Evolutionary conservation across 495 filamentous ascomycete species (phyloP).

Genomic region (Daldinia loculata): DNA sequence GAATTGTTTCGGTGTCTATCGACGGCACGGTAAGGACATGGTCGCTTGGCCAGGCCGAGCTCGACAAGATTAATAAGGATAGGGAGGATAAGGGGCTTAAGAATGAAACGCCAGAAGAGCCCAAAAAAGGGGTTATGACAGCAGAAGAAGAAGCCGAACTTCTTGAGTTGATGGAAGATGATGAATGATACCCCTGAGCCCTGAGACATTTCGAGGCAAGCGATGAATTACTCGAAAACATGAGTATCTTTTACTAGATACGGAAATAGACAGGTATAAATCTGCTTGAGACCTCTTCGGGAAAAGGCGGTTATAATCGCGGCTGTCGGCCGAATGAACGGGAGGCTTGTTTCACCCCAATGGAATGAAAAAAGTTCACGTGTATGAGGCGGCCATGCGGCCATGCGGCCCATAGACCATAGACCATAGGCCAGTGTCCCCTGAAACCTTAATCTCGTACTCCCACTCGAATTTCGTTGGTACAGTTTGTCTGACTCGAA

Average conservation of each 20-base stretch:
- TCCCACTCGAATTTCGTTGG: conserved; percentile 7
- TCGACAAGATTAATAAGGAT: conserved; percentile 66
- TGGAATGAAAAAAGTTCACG: conserved; percentile 23
- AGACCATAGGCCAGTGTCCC: conserved; percentile 4
- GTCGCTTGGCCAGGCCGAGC: conserved; percentile 70
- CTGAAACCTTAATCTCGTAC: conserved; percentile 30
- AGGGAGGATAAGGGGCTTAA: conserved; percentile 57
- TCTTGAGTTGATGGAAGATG: conserved; percentile 85
- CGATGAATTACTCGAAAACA: background rate
- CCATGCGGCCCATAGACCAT: background rate
- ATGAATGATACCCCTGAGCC: conserved; percentile 59
- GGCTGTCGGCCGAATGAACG: conserved; percentile 20
- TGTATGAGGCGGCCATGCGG: conserved; percentile 20
- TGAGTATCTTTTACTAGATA: background rate
- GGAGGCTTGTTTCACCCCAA: conserved; percentile 23
- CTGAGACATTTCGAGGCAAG: background rate
- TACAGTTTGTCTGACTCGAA: background rate
- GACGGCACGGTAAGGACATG: conserved; percentile 88
- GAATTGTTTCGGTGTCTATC: conserved; percentile 81
- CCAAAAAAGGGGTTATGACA: conserved; percentile 64
- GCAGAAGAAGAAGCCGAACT: conserved; percentile 87
- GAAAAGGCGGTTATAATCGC: background rate
- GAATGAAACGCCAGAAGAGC: conserved; percentile 54
- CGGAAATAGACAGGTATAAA: background rate
- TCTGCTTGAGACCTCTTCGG: background rate